Evolutionary conservation across 2,329 filamentous ascomycete species (phyloP), one percentile per base, ranked within the genome.

Genomic region (Claviceps purpurea): DNA sequence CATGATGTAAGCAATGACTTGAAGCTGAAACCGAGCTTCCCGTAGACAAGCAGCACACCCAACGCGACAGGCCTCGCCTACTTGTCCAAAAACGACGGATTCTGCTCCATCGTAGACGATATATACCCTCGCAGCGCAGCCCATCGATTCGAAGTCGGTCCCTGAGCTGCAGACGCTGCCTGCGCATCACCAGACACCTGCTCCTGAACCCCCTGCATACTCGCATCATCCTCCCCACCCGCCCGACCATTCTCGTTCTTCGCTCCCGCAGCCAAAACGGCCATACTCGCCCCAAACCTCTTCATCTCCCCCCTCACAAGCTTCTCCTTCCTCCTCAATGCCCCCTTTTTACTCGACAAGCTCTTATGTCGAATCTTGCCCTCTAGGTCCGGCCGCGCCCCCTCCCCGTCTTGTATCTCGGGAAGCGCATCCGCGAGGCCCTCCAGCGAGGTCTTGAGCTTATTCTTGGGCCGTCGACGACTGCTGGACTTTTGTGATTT

Each of bases 71-170:
- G 40, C 18, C 13, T n/a, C 3, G 14, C 16, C 50, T 47, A 49
- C 52, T 66, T 63, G 20, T 53, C 58, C 20, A 55, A 53, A 59
- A 95, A 95, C 3, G 85, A 87, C 14, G 85, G 81, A 60, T 91
- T 91, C 67, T 88, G 85, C 70, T 95, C 88, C 82, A 95, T 88
- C 1, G 88, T 96, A 43, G 83, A 77, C 1, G 87, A 84, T 50
- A 96, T 94, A 63, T 91, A 94, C 10, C 75, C 82, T 60, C 90
- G 80, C 66, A 97, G 65, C 16, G 89, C 88, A 34, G 85, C 85
- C 85, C 89, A 96, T 52, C 86, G 73, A 60, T 75, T 80, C 10
- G 77, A 70, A 16, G 76, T 80, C 11, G 69, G 65, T 7, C 66
- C 59, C 5, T 58, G 54, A 38, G 55, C 52, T 10, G 57, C 40